These are phyloP conservation scores for Mitragyna speciosa DNA, from an alignment of 257 asterid genomes.

Conservation along the genomic window DNA sequence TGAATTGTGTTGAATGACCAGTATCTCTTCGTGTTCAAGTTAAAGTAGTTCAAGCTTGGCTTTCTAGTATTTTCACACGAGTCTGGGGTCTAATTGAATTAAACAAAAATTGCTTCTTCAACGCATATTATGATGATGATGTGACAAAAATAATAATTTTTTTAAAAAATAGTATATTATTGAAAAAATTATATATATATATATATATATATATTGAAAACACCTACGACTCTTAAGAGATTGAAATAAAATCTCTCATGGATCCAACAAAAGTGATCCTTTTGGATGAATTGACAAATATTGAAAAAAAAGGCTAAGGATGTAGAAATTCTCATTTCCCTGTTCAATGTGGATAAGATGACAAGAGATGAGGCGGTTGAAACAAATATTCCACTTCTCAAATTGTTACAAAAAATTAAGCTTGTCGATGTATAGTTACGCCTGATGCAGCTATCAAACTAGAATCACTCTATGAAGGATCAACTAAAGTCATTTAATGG, in stretches of 20 bases:
- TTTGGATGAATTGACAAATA: not conserved
- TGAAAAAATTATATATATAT: no score
- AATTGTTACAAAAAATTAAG: not conserved
- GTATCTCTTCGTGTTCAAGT: no score
- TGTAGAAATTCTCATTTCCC: not conserved
- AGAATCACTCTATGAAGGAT: not conserved
- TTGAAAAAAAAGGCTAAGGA: not conserved
- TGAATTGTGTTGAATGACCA: no score
- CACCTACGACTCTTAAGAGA: not conserved
- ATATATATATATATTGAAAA: no score
- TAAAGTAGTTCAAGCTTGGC: no score
- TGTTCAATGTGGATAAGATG: not conserved
- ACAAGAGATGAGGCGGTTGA: not conserved
- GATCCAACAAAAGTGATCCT: not conserved
- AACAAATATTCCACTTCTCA: not conserved
- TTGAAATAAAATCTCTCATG: not conserved
- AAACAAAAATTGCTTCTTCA: no score
- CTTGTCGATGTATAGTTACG: not conserved
- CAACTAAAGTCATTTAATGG: not conserved
- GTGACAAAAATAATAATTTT: no score
- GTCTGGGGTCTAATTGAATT: no score
- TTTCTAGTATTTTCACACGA: no score
- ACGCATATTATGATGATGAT: no score
- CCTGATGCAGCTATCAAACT: not conserved
- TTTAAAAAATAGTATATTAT: no score